These are phyloP conservation scores for Kuraishia ogatae DNA, from an alignment of 805 yeast species.

Conservation along the genomic window DNA sequence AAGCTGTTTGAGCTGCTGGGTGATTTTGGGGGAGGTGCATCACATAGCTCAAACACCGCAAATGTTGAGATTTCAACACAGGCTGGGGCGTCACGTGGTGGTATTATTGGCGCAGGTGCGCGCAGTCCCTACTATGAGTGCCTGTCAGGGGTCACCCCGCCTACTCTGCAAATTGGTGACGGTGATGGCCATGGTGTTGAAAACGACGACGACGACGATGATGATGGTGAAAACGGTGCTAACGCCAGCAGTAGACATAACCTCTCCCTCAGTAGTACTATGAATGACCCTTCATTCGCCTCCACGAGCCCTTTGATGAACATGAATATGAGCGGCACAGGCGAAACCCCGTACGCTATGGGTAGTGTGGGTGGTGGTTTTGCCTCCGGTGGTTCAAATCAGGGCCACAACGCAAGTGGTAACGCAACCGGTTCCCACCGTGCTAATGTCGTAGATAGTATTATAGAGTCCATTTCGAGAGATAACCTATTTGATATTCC, in stretches of 20 bases:
- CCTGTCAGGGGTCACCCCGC: background rate
- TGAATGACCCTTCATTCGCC: constrained; percentile 25
- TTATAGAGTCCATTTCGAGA: constrained; percentile 8
- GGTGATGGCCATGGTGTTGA: background rate
- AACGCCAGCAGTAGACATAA: background rate
- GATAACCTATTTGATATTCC: constrained; percentile 25
- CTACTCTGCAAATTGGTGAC: background rate
- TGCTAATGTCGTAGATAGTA: background rate
- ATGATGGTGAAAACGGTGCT: background rate
- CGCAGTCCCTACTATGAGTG: background rate
- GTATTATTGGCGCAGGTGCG: background rate
- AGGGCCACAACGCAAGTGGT: background rate
- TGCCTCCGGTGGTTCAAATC: background rate
- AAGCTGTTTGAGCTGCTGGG: constrained; percentile 15
- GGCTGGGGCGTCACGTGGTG: background rate
- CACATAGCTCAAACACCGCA: background rate
- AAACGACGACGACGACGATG: background rate
- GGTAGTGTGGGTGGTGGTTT: background rate
- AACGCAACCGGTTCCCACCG: background rate
- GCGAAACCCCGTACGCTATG: background rate
- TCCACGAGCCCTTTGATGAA: constrained; percentile 20
- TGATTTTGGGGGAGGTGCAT: no score
- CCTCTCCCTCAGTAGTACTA: background rate
- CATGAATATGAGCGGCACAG: constrained; percentile 3
- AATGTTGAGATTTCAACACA: background rate